phyloP scores from a whole-genome alignment of 495 filamentous ascomycete genomes.

The Ramalina peruviana region DNA sequence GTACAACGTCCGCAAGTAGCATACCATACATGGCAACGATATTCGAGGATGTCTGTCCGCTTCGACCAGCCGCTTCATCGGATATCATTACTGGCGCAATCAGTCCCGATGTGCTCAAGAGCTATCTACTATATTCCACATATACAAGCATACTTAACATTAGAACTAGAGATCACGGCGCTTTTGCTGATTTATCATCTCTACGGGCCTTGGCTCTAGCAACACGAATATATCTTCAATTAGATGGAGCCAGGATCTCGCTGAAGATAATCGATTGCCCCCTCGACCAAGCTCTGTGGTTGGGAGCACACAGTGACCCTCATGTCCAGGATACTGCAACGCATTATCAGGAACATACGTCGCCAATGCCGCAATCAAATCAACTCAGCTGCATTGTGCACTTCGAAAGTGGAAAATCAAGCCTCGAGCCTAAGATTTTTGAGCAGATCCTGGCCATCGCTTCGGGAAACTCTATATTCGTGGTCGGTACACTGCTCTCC shows the following conservation, averaged over 20 bases:
- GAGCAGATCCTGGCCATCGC: slow-evolving; percentile 11
- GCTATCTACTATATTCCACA: no score
- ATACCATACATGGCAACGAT: no score
- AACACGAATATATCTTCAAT: not conserved
- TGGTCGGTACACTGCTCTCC: slow-evolving; percentile 7
- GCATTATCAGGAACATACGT: no score
- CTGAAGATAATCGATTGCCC: slow-evolving; percentile 3
- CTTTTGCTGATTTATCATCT: no score
- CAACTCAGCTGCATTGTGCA: slow-evolving; percentile 6
- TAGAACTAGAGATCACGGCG: no score
- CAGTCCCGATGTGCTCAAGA: no score
- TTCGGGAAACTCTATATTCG: slow-evolving; percentile 13
- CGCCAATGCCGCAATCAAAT: not conserved
- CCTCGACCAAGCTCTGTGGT: slow-evolving; percentile 3
- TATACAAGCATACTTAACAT: no score
- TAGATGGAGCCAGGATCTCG: slow-evolving; percentile 6
- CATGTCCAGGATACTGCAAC: no score
- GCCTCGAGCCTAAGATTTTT: slow-evolving; percentile 2
- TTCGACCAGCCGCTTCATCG: no score
- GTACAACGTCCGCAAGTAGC: no score
- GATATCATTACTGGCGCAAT: no score
- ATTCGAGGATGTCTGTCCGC: no score
- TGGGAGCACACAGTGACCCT: not conserved
- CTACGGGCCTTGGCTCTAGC: not conserved
- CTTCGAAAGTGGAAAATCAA: slow-evolving; percentile 3